A percentile compares a stretch with the other conserved stretches of the same genome.
Evolutionary conservation across 2,329 filamentous ascomycete species (phyloP).

Genomic region (Davidsoniella neocaledoniae): DNA sequence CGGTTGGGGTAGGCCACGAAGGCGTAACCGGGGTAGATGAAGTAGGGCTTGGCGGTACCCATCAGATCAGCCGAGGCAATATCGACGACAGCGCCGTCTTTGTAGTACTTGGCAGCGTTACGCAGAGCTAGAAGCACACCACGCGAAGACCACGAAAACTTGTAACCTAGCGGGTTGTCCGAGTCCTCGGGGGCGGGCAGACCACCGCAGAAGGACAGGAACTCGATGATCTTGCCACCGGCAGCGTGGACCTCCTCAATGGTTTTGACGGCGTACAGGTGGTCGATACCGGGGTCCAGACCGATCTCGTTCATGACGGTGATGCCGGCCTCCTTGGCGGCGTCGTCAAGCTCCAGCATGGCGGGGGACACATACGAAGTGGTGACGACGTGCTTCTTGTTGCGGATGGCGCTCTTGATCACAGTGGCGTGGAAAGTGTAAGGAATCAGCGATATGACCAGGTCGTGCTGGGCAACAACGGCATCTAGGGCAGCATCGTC

Average conservation of each 20-base stretch:
- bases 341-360: constrained; percentile 74
- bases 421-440: constrained; percentile 80
- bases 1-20: constrained; percentile 91
- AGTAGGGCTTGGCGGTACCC: constrained; percentile 75
- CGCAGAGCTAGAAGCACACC: constrained; percentile 76
- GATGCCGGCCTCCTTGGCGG: constrained; percentile 78
- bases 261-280: constrained; percentile 67
- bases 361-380: constrained; percentile 85
- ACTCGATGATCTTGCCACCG: constrained; percentile 70
- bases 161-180: constrained; percentile 85
- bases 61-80: constrained; percentile 53
- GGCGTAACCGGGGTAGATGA: constrained; percentile 73
- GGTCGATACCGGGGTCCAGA: constrained; percentile 54
- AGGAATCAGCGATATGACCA: constrained; percentile 71
- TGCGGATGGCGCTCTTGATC: constrained; percentile 82
- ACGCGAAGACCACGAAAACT: constrained; percentile 60
- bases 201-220: constrained; percentile 74
- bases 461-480: constrained; percentile 61
- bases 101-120: constrained; percentile 70
- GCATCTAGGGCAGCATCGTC: constrained; percentile 62
- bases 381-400: constrained; percentile 93
- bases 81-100: constrained; percentile 59
- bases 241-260: constrained; percentile 76
- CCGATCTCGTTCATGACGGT: constrained; percentile 98
- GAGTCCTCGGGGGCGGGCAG: constrained; percentile 55